A percentile compares a stretch with the other conserved stretches of the same genome.
phyloP scores from a whole-genome alignment of 164 flowering plant species.

The Liriodendron chinense region DNA sequence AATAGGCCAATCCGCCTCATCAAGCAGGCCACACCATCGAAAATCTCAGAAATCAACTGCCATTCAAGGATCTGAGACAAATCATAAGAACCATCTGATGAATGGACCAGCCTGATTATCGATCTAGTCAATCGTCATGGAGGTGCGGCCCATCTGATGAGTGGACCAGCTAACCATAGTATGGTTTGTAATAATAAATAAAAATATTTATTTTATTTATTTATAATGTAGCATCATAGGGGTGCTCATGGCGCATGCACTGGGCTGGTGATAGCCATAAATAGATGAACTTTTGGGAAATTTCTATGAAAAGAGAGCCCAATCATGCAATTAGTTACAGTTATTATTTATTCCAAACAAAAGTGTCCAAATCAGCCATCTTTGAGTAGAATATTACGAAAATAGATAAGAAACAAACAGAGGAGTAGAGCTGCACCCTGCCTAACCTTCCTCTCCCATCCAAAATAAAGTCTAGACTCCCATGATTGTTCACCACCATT shows the following conservation, averaged over 20 bases:
- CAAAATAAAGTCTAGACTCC: no score
- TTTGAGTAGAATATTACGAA: not conserved
- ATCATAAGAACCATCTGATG: not conserved
- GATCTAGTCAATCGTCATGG: not conserved
- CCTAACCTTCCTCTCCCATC: no score
- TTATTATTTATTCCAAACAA: not conserved
- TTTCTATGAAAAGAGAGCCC: not conserved
- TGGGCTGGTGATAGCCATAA: not conserved
- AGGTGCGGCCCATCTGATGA: not conserved
- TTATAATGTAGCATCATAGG: not conserved
- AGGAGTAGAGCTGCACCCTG: not conserved
- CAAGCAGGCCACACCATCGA: no score
- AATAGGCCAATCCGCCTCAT: no score
- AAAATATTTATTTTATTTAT: no score
- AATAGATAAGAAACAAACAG: not conserved
- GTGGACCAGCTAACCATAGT: not conserved
- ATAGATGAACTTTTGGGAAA: not conserved
- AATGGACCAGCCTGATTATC: not conserved
- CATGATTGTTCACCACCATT: no score
- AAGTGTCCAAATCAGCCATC: not conserved
- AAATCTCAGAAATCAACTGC: no score
- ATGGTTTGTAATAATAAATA: not conserved
- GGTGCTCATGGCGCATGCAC: not conserved
- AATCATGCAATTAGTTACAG: not conserved
- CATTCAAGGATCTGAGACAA: no score